phyloP scores from a whole-genome alignment of 371 early-diverging fungal genomes.

The Circinella minor region DNA sequence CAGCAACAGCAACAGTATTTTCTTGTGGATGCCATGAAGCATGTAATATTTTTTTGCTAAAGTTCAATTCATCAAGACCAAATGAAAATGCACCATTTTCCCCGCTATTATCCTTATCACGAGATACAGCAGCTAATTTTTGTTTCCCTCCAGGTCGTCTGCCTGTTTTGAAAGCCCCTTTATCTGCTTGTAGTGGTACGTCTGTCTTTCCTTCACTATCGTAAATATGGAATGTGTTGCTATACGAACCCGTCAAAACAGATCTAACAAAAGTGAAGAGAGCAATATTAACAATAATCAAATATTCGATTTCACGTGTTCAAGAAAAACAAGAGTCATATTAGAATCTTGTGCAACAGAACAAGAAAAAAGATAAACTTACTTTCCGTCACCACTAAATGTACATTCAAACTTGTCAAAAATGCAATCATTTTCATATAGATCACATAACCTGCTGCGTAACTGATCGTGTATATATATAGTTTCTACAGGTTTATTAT shows the following conservation, averaged over 20 bases:
- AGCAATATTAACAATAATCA: not conserved
- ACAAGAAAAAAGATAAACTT: conserved; percentile 5
- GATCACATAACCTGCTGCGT: conserved; percentile 91
- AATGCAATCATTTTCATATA: conserved; percentile 98
- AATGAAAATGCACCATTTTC: conserved; percentile 11
- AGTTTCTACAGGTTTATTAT: conserved; percentile 88
- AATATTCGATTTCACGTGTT: too few relatives aligned
- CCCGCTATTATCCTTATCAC: conserved; percentile 2
- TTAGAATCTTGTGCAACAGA: too few relatives aligned
- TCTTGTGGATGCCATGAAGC: conserved; percentile 98
- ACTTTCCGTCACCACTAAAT: conserved; percentile 90
- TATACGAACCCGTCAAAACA: conserved; percentile 96
- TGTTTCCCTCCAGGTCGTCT: conserved; percentile 66
- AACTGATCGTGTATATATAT: conserved; percentile 96
- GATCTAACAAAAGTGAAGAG: conserved; percentile 40
- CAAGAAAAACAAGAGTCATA: too few relatives aligned
- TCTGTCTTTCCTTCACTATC: conserved; percentile 77
- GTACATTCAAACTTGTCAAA: conserved; percentile 99
- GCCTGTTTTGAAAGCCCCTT: conserved; percentile 95
- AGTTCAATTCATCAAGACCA: conserved; percentile 69
- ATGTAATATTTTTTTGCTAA: conserved; percentile 95
- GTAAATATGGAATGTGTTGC: conserved; percentile 95
- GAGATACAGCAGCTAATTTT: conserved; percentile 40
- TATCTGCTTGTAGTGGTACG: conserved; percentile 95
- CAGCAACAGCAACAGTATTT: conserved; percentile 95